Percentiles rank a stretch among this genome's conserved stretches.
These are phyloP conservation scores for Calophaca sinica DNA, from an alignment of 306 rosid genomes.

Conservation along the genomic window DNA sequence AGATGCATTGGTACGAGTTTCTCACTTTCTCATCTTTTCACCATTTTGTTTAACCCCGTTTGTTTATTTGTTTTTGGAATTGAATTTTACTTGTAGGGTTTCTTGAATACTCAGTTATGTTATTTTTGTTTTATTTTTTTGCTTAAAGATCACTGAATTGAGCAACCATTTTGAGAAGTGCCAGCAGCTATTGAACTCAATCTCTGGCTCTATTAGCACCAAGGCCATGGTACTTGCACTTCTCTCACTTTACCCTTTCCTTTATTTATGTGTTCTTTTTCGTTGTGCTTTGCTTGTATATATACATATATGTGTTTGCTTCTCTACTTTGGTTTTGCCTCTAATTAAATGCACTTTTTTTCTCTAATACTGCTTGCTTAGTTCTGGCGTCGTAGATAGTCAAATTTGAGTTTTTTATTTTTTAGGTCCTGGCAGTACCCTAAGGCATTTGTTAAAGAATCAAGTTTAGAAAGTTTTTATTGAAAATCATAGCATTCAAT, in stretches of 20 bases:
- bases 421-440: background rate
- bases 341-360: background rate
- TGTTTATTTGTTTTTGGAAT: background rate
- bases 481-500: constrained; percentile 14
- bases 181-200: constrained; percentile 85
- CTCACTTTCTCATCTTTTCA: background rate
- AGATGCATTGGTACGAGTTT: constrained; percentile 71
- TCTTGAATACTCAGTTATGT: background rate
- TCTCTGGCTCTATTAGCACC: constrained; percentile 74
- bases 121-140: constrained; percentile 22
- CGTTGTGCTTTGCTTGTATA: background rate
- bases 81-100: constrained; percentile 11
- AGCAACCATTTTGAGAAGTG: constrained; percentile 89
- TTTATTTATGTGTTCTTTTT: constrained; percentile 8
- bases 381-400: constrained; percentile 23
- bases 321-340: constrained; percentile 18
- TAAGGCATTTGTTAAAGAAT: background rate
- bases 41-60: background rate
- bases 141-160: constrained; percentile 71
- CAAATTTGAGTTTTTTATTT: background rate
- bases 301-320: background rate
- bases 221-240: constrained; percentile 78
- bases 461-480: background rate
- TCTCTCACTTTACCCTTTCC: background rate
- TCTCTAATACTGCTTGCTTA: background rate